Evolutionary conservation across 169 alveolate genomes (phyloP).

Genomic region (Toxoplasma gondii): DNA sequence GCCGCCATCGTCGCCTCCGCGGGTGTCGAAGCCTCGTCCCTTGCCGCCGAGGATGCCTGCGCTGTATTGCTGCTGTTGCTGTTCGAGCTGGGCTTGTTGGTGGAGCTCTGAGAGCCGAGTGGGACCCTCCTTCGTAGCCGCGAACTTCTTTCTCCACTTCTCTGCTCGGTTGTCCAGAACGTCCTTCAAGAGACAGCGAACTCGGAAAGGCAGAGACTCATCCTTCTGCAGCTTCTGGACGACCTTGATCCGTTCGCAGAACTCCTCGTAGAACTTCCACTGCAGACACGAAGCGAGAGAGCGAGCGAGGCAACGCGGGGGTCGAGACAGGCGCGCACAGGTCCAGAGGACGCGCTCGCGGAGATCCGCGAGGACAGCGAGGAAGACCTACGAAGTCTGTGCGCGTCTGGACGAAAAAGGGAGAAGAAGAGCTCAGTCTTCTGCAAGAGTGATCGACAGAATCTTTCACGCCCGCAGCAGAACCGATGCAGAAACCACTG

Average conservation of each 20-base stretch:
- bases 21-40: not conserved
- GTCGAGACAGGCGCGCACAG: not conserved
- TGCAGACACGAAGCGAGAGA: not conserved
- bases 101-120: constrained; percentile 52
- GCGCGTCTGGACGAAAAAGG: too few relatives aligned
- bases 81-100: constrained; percentile 25
- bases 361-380: not conserved
- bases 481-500: too few relatives aligned
- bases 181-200: constrained; percentile 54
- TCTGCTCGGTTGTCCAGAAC: constrained; percentile 56
- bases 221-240: constrained; percentile 42
- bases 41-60: not conserved
- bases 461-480: too few relatives aligned
- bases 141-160: constrained; percentile 41
- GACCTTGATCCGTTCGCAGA: constrained; percentile 41
- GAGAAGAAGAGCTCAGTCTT: too few relatives aligned
- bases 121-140: constrained; percentile 58
- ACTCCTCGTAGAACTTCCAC: constrained; percentile 61
- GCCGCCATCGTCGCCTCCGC: constrained; percentile 40
- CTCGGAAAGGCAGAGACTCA: constrained; percentile 49
- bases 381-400: not conserved
- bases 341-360: not conserved
- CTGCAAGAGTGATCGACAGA: too few relatives aligned
- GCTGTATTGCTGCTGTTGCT: constrained; percentile 13
- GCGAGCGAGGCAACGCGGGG: not conserved